Conservation (phyloP, 2,329 filamentous ascomycete species). For the Pseudogymnoascus sp. region DNA sequence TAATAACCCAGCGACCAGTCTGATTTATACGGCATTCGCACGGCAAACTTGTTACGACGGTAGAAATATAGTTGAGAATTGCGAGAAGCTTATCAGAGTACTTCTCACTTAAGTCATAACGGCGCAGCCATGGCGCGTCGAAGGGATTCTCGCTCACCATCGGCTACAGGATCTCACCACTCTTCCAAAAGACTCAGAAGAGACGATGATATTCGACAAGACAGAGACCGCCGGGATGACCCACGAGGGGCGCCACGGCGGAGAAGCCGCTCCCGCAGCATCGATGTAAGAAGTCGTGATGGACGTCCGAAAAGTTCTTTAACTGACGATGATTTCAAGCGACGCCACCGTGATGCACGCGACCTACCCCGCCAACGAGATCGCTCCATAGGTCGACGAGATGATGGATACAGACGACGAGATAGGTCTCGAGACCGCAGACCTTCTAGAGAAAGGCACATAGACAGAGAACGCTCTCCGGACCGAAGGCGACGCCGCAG, state of each 20-base stretch:
- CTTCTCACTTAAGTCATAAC: conserved; percentile 33
- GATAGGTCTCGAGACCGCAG: conserved; percentile 60
- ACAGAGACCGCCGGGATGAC: conserved; percentile 45
- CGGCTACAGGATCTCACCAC: conserved; percentile 80
- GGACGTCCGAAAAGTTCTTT: conserved; percentile 16
- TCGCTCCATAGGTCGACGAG: conserved; percentile 59
- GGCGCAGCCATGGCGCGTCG: conserved; percentile 50
- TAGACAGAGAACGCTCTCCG: conserved; percentile 51
- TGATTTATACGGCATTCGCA: conserved; percentile 6
- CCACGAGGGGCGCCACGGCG: conserved; percentile 42
- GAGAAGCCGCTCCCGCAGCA: conserved; percentile 54
- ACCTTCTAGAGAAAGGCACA: conserved; percentile 48
- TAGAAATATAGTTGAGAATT: conserved; percentile 14
- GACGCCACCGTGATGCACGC: conserved; percentile 49
- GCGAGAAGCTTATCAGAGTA: conserved; percentile 31
- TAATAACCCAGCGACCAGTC: neutral
- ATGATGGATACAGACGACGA: conserved; percentile 56
- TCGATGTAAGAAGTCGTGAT: conserved; percentile 45
- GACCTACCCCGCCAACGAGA: conserved; percentile 60
- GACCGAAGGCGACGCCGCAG: conserved; percentile 53
- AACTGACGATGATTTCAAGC: conserved; percentile 43
- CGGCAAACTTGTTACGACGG: neutral
- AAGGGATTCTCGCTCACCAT: conserved; percentile 75
- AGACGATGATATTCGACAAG: conserved; percentile 42
- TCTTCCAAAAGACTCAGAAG: conserved; percentile 53